A percentile compares a stretch with the other conserved stretches of the same genome.
These are phyloP conservation scores for Haplosporangium gracile DNA, from an alignment of 192 early-diverging fungal species.

Conservation along the genomic window DNA sequence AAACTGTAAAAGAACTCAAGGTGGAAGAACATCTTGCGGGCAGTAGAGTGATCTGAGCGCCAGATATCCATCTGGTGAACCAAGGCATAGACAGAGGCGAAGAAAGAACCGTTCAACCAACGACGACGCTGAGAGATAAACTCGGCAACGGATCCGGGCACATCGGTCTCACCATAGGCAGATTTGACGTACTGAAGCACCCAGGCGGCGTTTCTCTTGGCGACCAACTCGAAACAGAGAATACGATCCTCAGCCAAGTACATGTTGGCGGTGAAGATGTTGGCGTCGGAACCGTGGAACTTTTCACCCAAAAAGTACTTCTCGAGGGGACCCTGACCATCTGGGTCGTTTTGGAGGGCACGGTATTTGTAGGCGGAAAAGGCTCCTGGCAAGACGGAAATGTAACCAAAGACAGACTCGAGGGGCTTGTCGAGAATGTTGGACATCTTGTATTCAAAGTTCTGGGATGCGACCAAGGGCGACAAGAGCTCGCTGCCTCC, in stretches of 20 bases:
- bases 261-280: conserved; percentile 84
- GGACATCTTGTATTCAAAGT: conserved; percentile 82
- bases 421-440: conserved; percentile 78
- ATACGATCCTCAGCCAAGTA: conserved; percentile 91
- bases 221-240: conserved; percentile 86
- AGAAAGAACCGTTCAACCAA: conserved; percentile 97
- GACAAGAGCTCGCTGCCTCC: conserved; percentile 62
- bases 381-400: conserved; percentile 88
- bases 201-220: conserved; percentile 78
- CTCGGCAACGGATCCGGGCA: conserved; percentile 82
- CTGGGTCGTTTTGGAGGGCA: conserved; percentile 76
- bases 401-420: conserved; percentile 90
- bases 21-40: conserved; percentile 79
- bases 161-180: conserved; percentile 87
- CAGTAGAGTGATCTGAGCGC: conserved; percentile 78
- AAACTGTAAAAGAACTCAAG: conserved; percentile 88
- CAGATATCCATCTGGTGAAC: conserved; percentile 84
- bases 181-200: conserved; percentile 78
- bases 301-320: conserved; percentile 84
- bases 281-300: conserved; percentile 67
- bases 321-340: conserved; percentile 71
- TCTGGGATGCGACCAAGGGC: conserved; percentile 74
- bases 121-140: conserved; percentile 97
- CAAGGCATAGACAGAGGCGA: conserved; percentile 91
- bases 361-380: conserved; percentile 88